Evolutionary conservation across 164 flowering plant genomes (phyloP).

Genomic region (Sextonia rubra): DNA sequence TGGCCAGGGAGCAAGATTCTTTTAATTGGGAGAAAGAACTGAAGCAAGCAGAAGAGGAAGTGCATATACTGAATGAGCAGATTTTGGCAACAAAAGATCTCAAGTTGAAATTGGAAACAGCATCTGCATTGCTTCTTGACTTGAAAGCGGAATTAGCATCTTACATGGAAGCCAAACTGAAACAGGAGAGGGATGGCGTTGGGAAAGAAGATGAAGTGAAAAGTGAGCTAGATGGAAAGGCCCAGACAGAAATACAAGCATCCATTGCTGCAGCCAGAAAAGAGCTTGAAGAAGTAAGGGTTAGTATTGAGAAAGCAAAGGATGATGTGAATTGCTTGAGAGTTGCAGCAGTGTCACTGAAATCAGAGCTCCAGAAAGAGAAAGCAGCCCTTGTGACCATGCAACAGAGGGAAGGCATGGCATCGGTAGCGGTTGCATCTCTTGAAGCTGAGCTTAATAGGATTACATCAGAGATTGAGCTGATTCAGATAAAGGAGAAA

Average conservation of each 20-base stretch:
- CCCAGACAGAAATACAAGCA: conserved; percentile 42
- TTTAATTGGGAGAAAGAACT: conserved; percentile 72
- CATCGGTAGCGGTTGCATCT: conserved; percentile 69
- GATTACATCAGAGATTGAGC: conserved; percentile 48
- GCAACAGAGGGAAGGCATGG: conserved; percentile 86
- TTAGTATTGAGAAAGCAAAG: conserved; percentile 64
- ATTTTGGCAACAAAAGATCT: conserved; percentile 53
- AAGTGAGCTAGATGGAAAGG: conserved; percentile 69
- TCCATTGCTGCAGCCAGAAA: conserved; percentile 54
- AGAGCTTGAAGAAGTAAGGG: conserved; percentile 80
- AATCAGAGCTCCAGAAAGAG: conserved; percentile 65
- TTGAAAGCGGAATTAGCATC: conserved; percentile 73
- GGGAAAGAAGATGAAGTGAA: conserved; percentile 26
- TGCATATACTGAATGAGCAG: conserved; percentile 49
- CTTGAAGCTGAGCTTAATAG: conserved; percentile 74
- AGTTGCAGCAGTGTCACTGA: conserved; percentile 64
- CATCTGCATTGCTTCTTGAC: conserved; percentile 49
- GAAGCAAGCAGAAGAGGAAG: conserved; percentile 76
- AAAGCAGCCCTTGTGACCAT: conserved; percentile 54
- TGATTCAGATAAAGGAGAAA: conserved; percentile 60
- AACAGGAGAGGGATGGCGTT: conserved; percentile 26
- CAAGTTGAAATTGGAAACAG: conserved; percentile 55
- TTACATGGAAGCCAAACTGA: conserved; percentile 66
- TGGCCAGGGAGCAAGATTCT: conserved; percentile 73
- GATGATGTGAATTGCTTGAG: conserved; percentile 59